Conservation (phyloP, 495 filamentous ascomycete species). For the Lepraria neglecta region DNA sequence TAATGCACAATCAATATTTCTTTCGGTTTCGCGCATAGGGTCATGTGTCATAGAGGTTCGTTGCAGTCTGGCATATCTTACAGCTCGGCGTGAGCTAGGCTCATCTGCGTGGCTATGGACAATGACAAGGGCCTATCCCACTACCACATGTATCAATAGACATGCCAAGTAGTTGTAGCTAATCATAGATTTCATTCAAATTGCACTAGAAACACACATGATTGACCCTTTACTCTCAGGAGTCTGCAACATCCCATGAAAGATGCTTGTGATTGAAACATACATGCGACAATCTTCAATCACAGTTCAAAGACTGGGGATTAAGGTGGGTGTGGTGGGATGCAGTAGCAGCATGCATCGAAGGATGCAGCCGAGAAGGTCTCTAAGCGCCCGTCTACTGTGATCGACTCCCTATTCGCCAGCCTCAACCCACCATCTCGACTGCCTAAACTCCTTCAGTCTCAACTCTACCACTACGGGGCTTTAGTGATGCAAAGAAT, state of each 20-base stretch:
- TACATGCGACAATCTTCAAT: no score
- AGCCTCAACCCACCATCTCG: constrained; percentile 5
- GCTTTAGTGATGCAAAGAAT: constrained; percentile 21
- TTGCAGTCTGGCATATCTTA: constrained; percentile 14
- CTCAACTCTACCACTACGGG: background rate
- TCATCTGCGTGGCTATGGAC: constrained; percentile 8
- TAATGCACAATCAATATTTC: constrained; percentile 13
- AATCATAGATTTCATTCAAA: constrained; percentile 12
- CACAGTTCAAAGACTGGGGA: no score
- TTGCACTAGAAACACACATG: background rate
- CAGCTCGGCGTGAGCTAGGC: constrained; percentile 10
- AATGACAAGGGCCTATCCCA: constrained; percentile 2
- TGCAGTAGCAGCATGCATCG: constrained; percentile 7
- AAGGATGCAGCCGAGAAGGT: constrained; percentile 3
- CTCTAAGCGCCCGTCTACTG: constrained; percentile 18
- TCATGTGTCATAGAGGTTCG: constrained; percentile 18
- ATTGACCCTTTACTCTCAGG: no score
- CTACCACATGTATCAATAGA: constrained; percentile 17
- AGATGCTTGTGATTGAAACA: no score
- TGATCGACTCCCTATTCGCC: constrained; percentile 11
- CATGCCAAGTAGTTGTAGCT: constrained; percentile 10
- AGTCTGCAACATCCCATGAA: no score
- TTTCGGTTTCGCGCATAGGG: constrained; percentile 12
- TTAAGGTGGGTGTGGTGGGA: background rate
- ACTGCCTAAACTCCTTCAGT: constrained; percentile 6